These are phyloP conservation scores for Lathyrus aphaca DNA, from an alignment of 306 rosid species.

Conservation along the genomic window DNA sequence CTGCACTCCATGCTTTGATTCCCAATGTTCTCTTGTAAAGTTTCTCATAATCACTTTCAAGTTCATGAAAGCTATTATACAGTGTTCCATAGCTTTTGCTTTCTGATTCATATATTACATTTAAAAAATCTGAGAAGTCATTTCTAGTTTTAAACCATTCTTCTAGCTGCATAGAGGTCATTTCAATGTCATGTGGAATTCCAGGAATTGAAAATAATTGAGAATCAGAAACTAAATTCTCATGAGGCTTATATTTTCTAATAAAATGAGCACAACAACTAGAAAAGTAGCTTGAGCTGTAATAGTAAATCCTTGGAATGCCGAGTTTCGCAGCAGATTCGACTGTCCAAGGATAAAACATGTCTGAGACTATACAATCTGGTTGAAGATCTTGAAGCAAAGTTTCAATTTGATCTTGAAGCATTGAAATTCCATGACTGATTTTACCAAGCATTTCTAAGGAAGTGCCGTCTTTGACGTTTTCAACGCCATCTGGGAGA, in stretches of 20 bases:
- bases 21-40: constrained; percentile 27
- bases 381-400: constrained; percentile 33
- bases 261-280: constrained; percentile 17
- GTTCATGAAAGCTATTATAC: constrained; percentile 41
- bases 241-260: constrained; percentile 38
- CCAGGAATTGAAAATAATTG: constrained; percentile 35
- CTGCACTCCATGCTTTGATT: constrained; percentile 42
- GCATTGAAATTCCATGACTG: constrained; percentile 19
- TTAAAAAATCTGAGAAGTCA: background rate
- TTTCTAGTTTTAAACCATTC: constrained; percentile 1
- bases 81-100: constrained; percentile 41
- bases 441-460: constrained; percentile 22
- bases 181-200: constrained; percentile 32
- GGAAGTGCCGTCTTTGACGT: constrained; percentile 25
- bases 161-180: constrained; percentile 34
- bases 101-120: constrained; percentile 36
- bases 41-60: constrained; percentile 41
- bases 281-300: constrained; percentile 41
- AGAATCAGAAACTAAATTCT: constrained; percentile 28
- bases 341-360: constrained; percentile 43
- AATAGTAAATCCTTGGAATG: constrained; percentile 41
- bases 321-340: constrained; percentile 41
- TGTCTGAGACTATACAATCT: constrained; percentile 39
- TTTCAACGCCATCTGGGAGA: constrained; percentile 42
- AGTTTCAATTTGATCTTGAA: constrained; percentile 35